Evolutionary conservation across 495 filamentous ascomycete species (phyloP).

Genomic region (Clohesyomyces aquaticus): DNA sequence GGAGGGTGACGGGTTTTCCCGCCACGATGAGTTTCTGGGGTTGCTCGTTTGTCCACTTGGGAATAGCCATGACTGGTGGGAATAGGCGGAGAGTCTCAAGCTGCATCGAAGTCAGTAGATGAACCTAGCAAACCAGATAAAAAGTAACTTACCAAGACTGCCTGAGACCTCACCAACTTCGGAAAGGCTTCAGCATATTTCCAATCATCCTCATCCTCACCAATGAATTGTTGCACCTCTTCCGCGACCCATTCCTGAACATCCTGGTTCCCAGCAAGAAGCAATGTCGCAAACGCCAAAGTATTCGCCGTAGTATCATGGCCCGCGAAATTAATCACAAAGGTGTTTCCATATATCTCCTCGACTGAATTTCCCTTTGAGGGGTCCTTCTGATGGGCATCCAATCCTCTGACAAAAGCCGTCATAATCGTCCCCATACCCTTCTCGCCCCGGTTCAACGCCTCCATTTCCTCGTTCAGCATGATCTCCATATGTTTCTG

Average conservation of each 20-base stretch:
- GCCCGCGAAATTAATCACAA: slow-evolving; percentile 57
- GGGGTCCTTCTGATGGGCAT: slow-evolving; percentile 24
- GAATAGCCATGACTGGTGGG: slow-evolving; percentile 48
- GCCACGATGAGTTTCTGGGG: slow-evolving; percentile 40
- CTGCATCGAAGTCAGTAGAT: slow-evolving; percentile 32
- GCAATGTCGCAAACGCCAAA: slow-evolving; percentile 49
- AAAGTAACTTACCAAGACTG: slow-evolving; percentile 38
- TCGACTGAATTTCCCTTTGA: slow-evolving; percentile 35
- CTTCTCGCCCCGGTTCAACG: slow-evolving; percentile 1
- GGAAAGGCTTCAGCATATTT: slow-evolving; percentile 20
- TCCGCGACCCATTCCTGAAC: slow-evolving; percentile 52
- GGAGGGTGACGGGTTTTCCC: slow-evolving; percentile 43
- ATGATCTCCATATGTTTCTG: slow-evolving; percentile 23
- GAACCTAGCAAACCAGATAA: no score
- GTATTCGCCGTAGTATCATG: slow-evolving; percentile 57
- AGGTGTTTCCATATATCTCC: slow-evolving; percentile 57
- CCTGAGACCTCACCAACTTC: slow-evolving; percentile 8
- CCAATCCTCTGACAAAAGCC: slow-evolving; percentile 24
- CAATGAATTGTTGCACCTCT: slow-evolving; percentile 44
- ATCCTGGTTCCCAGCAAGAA: slow-evolving; percentile 51
- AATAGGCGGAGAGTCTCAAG: slow-evolving; percentile 53
- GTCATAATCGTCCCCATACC: slow-evolving; percentile 18
- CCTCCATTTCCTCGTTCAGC: slow-evolving; percentile 10
- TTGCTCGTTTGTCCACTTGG: slow-evolving; percentile 44
- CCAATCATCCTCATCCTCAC: slow-evolving; percentile 45